Conservation (phyloP, 192 early-diverging fungal genomes). For the Phycomyces nitens region DNA sequence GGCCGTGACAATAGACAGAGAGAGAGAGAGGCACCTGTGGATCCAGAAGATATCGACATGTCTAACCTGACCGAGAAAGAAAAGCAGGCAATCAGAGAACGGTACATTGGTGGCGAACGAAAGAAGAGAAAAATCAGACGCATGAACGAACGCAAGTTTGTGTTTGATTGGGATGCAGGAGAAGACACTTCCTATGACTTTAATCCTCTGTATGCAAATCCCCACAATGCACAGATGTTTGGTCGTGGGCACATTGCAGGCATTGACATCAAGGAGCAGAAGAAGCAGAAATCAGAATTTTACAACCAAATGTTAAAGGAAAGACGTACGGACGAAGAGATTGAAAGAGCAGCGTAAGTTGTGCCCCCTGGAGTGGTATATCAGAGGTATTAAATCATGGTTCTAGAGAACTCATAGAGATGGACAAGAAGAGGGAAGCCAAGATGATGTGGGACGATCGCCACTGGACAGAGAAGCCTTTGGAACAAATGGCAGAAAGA, state of each 20-base stretch:
- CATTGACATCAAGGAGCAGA: slow-evolving; percentile 77
- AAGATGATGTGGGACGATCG: slow-evolving; percentile 82
- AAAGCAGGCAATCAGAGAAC: slow-evolving; percentile 46
- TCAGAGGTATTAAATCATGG: not conserved
- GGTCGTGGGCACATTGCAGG: slow-evolving; percentile 87
- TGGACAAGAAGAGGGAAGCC: slow-evolving; percentile 61
- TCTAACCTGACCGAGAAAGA: slow-evolving; percentile 34
- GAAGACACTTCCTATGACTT: slow-evolving; percentile 95
- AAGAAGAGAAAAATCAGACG: slow-evolving; percentile 71
- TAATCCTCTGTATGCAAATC: slow-evolving; percentile 84
- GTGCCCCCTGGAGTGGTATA: not conserved
- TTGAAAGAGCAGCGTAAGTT: slow-evolving; percentile 52
- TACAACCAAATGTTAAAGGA: slow-evolving; percentile 64
- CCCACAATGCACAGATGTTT: slow-evolving; percentile 71
- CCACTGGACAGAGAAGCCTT: slow-evolving; percentile 92
- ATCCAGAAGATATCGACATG: slow-evolving; percentile 7
- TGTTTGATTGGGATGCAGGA: slow-evolving; percentile 94
- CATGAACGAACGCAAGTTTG: slow-evolving; percentile 93
- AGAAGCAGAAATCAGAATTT: slow-evolving; percentile 60
- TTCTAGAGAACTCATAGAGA: slow-evolving; percentile 55
- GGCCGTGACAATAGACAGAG: slow-evolving; percentile 4
- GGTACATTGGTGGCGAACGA: slow-evolving; percentile 83
- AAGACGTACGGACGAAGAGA: slow-evolving; percentile 55
- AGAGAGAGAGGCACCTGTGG: slow-evolving; percentile 2
- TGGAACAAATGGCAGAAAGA: slow-evolving; percentile 89